These are phyloP conservation scores for Barbatosphaeria neglecta DNA, from an alignment of 495 filamentous ascomycete genomes.

Conservation along the genomic window DNA sequence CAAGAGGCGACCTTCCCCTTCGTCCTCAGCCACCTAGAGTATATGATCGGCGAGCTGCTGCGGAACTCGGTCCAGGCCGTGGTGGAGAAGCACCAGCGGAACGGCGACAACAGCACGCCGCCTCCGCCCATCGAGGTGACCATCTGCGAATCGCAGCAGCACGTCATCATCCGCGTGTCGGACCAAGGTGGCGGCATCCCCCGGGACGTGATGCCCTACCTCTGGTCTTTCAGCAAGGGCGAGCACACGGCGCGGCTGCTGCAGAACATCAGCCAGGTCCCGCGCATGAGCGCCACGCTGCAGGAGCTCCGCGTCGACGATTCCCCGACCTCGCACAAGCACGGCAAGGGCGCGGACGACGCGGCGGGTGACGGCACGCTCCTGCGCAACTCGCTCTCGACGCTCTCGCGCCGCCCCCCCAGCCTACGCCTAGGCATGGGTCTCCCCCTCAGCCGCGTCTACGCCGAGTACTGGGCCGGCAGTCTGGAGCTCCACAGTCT, in stretches of 20 bases:
- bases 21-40: slow-evolving; percentile 90
- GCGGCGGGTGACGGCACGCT: neutral
- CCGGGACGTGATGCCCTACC: slow-evolving; percentile 67
- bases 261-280: slow-evolving; percentile 74
- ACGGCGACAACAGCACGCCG: slow-evolving; percentile 14
- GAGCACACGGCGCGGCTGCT: slow-evolving; percentile 61
- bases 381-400: slow-evolving; percentile 54
- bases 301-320: slow-evolving; percentile 56
- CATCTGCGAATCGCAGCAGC: slow-evolving; percentile 86
- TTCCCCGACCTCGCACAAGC: too few relatives aligned
- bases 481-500: slow-evolving; percentile 84
- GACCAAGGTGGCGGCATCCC: slow-evolving; percentile 92
- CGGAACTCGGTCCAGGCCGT: slow-evolving; percentile 91
- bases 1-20: slow-evolving; percentile 88
- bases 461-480: slow-evolving; percentile 98
- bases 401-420: slow-evolving; percentile 69
- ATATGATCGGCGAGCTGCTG: slow-evolving; percentile 90
- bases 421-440: slow-evolving; percentile 89
- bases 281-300: slow-evolving; percentile 87
- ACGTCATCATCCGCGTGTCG: slow-evolving; percentile 92
- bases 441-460: slow-evolving; percentile 84
- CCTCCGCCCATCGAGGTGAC: slow-evolving; percentile 85
- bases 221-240: slow-evolving; percentile 96
- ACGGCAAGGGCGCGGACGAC: neutral
- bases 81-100: slow-evolving; percentile 48